Evolutionary conservation across 139 green algal genomes (phyloP), one percentile per base, ranked within the genome.

Genomic region (Picochlorum sp.): DNA sequence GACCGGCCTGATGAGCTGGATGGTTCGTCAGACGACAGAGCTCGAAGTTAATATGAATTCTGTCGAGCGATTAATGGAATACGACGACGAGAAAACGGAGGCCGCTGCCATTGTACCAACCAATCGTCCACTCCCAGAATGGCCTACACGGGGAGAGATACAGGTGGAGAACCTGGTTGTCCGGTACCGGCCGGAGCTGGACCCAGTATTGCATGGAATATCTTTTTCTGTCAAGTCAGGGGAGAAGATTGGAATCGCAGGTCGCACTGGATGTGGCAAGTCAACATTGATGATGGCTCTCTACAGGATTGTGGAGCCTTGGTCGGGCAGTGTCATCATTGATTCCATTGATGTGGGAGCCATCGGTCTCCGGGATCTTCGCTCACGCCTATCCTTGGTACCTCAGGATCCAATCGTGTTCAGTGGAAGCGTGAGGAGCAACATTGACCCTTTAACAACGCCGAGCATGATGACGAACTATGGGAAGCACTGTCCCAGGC

Each of bases 401-500:
- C 79, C 79, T 5, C 79, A 97, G 82, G 92, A 96, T 50, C 91
- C 92, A 0, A 82, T 96, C 34, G 85, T 98, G 45, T 98, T 98
- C 70, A 84, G 66, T 45, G 93, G 93, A 32, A 92, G 73, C 9
- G 68, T 98, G 34, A 78, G 93, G 37, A 76, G 20, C 63, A 98
- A 98, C 78, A 68, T 98, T 45, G 91, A 97, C 70, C 93, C 93
- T 4, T 97, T 72, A 77, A 71, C 20, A 41, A 83, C 28, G 37
- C 78, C n/a, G 77, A 71, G 23, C 50, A 57, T 24, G 71, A 77
- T 58, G 51, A 44, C 6, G 32, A 37, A 21, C 62, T 77, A n/a
- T 85, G 79, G 79, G 50, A 34, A 8, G 76, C 69, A 32, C 58
- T 85, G 26, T 30, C 63, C 3, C 65, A 71, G 7, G 66, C 79